Base-by-base conservation (phyloP, 176 grass and related monocot species). In the Luzula sylvatica region DNA sequence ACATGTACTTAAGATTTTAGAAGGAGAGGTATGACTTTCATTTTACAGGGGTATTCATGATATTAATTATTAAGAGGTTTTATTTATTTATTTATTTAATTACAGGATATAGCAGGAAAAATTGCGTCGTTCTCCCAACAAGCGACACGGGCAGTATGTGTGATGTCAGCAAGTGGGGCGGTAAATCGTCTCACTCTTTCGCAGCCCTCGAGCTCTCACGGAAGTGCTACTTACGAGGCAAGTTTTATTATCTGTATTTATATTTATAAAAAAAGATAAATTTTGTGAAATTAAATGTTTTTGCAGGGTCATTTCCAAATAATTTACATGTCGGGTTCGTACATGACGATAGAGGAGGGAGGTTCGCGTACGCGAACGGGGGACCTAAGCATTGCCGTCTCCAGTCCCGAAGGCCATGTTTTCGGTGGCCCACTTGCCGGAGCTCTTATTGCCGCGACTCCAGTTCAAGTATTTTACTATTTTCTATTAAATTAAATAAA, bases 101-200 rank as follows among this genome's bases (percentile, higher is more conserved):
- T 63, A 39, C 68, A 98, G 92, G 92, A 98, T 8, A 66, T 98
- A 65, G 75, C 78, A 7, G 71, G 70, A 11, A 98, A 87, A 75
- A 98, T 98, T 76, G 76, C 82, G 75, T 73, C 85, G 24, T 98
- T 98, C 52, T 83, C 81, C 11, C 92, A 98, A 60, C 92, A 98
- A 77, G 86, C 85, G 50, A 86, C 81, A 56, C 86, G 92, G 51
- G 81, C 81, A 41, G 56, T 98, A 11, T 90, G 85, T 75, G 79
- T 98, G 56, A 81, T 98, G 53, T 98, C 92, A 48, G 92, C 92
- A 61, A 82, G 69, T 12, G 92, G 92, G 53, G 81, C 75, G 56
- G 81, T 98, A 29, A 86, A 84, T 45, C 72, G 65, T 11, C 85
- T 80, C 62, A 90, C 81, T 30, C 92, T 98, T 68, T 76, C 61